Percentiles rank a stretch among this genome's conserved stretches.
Conservation (phyloP, 1,139 yeast species). For the Sugiyamaella pinicola region DNA sequence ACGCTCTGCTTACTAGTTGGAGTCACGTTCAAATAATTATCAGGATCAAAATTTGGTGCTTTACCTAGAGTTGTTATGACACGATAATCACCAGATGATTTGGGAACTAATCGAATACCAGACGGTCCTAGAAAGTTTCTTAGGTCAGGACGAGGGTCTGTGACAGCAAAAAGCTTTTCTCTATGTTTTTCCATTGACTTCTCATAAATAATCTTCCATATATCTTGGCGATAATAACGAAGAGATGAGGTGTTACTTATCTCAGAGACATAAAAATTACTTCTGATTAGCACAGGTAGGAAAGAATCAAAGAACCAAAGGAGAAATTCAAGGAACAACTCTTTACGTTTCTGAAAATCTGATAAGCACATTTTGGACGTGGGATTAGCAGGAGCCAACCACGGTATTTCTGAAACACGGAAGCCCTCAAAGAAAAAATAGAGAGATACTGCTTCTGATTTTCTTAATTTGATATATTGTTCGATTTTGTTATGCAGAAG, state of each 20-base stretch:
- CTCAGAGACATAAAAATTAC: conserved; percentile 71
- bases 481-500: conserved; percentile 47
- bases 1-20: conserved; percentile 25
- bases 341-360: conserved; percentile 32
- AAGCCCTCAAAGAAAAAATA: conserved; percentile 42
- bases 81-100: conserved; percentile 23
- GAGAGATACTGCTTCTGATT: conserved; percentile 40
- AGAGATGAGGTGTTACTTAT: conserved; percentile 45
- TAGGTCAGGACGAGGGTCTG: conserved; percentile 41
- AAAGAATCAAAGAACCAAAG: conserved; percentile 60
- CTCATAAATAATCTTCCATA: conserved; percentile 55
- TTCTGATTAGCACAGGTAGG: conserved; percentile 52
- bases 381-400: conserved; percentile 46
- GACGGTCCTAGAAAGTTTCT: conserved; percentile 36
- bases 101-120: conserved; percentile 29
- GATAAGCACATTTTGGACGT: conserved; percentile 20
- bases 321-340: conserved; percentile 49
- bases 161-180: conserved; percentile 18
- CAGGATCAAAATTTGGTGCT: background rate
- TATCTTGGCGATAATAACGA: conserved; percentile 58
- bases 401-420: conserved; percentile 46
- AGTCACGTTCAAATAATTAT: background rate
- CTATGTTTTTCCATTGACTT: conserved; percentile 27
- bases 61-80: conserved; percentile 25
- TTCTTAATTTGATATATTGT: conserved; percentile 44